Conservation (phyloP, 192 early-diverging fungal genomes). For the Entomortierella lignicola region DNA sequence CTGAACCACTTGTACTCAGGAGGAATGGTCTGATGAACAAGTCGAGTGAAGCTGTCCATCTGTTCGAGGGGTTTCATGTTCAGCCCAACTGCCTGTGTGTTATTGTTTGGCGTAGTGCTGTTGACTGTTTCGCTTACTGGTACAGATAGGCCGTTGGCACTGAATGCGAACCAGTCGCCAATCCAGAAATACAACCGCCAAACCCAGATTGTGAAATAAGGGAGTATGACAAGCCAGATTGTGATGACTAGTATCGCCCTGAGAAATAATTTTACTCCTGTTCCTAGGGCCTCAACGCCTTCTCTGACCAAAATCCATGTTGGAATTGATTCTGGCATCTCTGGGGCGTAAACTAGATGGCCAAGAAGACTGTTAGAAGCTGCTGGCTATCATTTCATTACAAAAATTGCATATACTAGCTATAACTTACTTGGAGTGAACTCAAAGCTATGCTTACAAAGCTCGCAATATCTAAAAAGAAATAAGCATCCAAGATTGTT, state of each 20-base stretch:
- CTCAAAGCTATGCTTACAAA: constrained; percentile 86
- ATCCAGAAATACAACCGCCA: constrained; percentile 90
- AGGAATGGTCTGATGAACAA: constrained; percentile 29
- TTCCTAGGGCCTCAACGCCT: constrained; percentile 55
- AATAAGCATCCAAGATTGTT: background rate
- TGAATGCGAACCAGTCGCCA: constrained; percentile 66
- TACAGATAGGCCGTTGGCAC: constrained; percentile 36
- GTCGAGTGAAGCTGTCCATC: constrained; percentile 27
- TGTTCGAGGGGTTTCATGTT: constrained; percentile 18
- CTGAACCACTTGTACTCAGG: constrained; percentile 37
- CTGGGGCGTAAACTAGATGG: constrained; percentile 68
- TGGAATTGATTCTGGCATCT: constrained; percentile 79
- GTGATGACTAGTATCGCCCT: constrained; percentile 73
- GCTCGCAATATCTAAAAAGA: constrained; percentile 80
- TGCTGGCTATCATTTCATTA: too few species aligned
- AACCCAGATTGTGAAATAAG: constrained; percentile 85
- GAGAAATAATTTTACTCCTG: constrained; percentile 56
- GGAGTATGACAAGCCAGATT: constrained; percentile 87
- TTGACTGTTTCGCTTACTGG: constrained; percentile 7
- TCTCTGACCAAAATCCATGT: constrained; percentile 68
- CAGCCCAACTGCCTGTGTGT: constrained; percentile 1
- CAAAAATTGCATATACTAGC: background rate
- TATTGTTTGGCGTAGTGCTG: constrained; percentile 9
- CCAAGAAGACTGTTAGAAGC: background rate
- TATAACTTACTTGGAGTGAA: constrained; percentile 81